phyloP scores from a whole-genome alignment of 1,284 basidiomycete genomes.

The Leccinum insigne region DNA sequence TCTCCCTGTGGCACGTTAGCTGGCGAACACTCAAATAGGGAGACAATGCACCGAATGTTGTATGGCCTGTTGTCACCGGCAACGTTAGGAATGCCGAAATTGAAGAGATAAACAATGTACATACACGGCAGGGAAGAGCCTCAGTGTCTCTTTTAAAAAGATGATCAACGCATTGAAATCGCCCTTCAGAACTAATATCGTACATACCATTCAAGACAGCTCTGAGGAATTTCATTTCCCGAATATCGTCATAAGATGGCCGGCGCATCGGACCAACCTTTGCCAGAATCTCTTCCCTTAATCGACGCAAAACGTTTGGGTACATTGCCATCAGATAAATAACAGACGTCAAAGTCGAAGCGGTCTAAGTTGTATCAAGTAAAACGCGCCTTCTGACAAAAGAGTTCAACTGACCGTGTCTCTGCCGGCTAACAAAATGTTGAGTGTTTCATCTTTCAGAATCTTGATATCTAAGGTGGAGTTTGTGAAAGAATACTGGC shows the following conservation, averaged over 20 bases:
- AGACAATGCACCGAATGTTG: conserved; percentile 40
- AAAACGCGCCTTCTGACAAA: conserved; percentile 12
- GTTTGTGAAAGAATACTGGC: conserved; percentile 33
- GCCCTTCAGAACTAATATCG: neutral
- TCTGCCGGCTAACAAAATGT: conserved; percentile 44
- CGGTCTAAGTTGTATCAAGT: conserved; percentile 39
- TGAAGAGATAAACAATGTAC: neutral
- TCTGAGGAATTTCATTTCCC: conserved; percentile 56
- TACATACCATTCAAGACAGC: conserved; percentile 58
- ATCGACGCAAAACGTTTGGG: conserved; percentile 42
- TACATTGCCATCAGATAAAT: conserved; percentile 57
- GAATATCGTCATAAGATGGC: conserved; percentile 55
- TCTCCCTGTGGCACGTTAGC: conserved; percentile 29
- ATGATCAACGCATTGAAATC: neutral
- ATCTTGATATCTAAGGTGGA: conserved; percentile 30
- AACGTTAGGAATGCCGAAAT: neutral
- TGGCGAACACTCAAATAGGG: conserved; percentile 1
- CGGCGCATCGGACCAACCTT: conserved; percentile 45
- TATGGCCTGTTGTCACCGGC: conserved; percentile 41
- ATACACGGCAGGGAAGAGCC: conserved; percentile 62
- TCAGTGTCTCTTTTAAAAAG: conserved; percentile 48
- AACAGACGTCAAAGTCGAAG: conserved; percentile 50
- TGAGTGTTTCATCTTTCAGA: conserved; percentile 42
- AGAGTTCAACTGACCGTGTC: conserved; percentile 36
- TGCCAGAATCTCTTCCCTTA: conserved; percentile 55